Evolutionary conservation across 306 rosid genomes (phyloP).

Genomic region (Sphenostylis stenocarpa): DNA sequence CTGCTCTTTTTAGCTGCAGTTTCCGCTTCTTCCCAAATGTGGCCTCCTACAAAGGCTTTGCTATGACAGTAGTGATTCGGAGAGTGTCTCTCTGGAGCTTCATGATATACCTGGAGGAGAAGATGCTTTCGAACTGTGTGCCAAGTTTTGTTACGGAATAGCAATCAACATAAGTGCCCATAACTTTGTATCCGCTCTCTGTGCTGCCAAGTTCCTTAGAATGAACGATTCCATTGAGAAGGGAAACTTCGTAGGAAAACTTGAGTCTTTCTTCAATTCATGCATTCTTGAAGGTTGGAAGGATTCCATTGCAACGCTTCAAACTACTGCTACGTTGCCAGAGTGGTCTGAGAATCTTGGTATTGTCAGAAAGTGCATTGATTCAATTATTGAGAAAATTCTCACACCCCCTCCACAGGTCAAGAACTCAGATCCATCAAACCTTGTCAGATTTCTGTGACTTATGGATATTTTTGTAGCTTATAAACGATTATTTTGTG

Average conservation of each 20-base stretch:
- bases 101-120: conserved; percentile 92
- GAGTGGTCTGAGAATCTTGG: conserved; percentile 95
- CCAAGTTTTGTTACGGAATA: conserved; percentile 93
- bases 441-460: neutral
- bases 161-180: conserved; percentile 84
- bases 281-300: conserved; percentile 96
- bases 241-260: conserved; percentile 79
- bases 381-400: conserved; percentile 82
- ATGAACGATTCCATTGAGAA: conserved; percentile 77
- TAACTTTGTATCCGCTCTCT: conserved; percentile 71
- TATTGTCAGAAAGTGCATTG: conserved; percentile 79
- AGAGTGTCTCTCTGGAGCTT: conserved; percentile 58
- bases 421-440: conserved; percentile 15
- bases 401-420: conserved; percentile 85
- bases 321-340: conserved; percentile 60
- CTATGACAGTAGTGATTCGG: conserved; percentile 55
- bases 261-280: conserved; percentile 81
- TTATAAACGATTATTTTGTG: conserved; percentile 27
- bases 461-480: neutral
- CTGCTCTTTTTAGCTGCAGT: conserved; percentile 73
- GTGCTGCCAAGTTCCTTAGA: conserved; percentile 87
- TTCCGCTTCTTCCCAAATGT: conserved; percentile 76
- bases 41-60: conserved; percentile 87
- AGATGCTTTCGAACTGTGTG: conserved; percentile 89
- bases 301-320: conserved; percentile 77